These are phyloP conservation scores for Pyrenophora seminiperda DNA, from an alignment of 2,329 filamentous ascomycete species.

Conservation along the genomic window DNA sequence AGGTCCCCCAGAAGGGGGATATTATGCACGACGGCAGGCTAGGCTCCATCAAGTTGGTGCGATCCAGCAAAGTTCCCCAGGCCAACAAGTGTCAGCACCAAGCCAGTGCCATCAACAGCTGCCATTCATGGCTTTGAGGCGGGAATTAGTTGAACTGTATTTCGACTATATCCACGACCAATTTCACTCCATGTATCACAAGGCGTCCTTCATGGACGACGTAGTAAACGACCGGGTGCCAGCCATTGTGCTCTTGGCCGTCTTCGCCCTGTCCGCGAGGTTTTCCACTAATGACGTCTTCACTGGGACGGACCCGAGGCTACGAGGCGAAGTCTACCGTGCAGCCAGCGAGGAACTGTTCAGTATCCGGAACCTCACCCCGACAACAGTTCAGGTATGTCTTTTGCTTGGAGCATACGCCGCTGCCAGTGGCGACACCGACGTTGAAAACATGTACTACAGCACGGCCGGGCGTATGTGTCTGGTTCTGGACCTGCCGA, in stretches of 20 bases:
- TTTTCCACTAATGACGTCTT: conserved; percentile 26
- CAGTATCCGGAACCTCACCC: conserved; percentile 24
- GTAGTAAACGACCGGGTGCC: conserved; percentile 23
- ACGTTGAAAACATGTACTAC: conserved; percentile 33
- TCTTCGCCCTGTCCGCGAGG: conserved; percentile 28
- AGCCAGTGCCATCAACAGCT: conserved; percentile 14
- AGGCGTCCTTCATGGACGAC: conserved; percentile 26
- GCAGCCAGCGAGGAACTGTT: conserved; percentile 24
- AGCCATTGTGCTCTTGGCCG: conserved; percentile 24
- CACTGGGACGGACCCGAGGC: conserved; percentile 19
- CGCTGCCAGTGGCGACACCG: conserved; percentile 30
- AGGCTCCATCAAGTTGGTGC: conserved; percentile 17
- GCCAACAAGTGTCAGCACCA: conserved; percentile 8
- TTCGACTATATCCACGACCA: conserved; percentile 36
- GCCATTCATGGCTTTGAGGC: conserved; percentile 22
- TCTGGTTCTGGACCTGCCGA: conserved; percentile 27
- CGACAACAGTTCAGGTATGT: conserved; percentile 27
- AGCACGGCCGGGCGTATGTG: conserved; percentile 30
- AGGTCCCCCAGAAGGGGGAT: conserved; percentile 30
- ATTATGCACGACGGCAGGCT: conserved; percentile 30
- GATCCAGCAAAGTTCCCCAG: conserved; percentile 4
- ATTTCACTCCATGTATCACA: conserved; percentile 33
- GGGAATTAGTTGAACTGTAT: conserved; percentile 26
- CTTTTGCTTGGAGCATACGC: conserved; percentile 30
- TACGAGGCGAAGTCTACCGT: conserved; percentile 26